A percentile compares a stretch with the other conserved stretches of the same genome.
phyloP scores from a whole-genome alignment of 2,329 filamentous ascomycete genomes.

The Colletotrichum acutatum region DNA sequence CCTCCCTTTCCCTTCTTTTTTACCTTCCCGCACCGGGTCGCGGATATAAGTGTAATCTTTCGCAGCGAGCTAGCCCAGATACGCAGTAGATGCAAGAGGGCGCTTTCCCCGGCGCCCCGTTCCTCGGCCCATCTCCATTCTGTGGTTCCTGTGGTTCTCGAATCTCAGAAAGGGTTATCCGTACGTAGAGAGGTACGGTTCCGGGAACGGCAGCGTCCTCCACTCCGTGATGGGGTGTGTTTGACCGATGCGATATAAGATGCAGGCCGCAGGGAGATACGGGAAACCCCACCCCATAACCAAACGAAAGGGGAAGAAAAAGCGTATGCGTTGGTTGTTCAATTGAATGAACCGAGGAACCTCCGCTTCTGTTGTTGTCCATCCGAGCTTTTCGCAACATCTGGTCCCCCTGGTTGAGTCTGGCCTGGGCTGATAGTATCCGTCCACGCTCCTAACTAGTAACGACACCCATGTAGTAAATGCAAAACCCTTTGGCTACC shows the following conservation, averaged over 20 bases:
- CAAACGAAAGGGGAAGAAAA: neutral
- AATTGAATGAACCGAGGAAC: neutral
- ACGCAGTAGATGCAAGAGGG: slow-evolving; percentile 1
- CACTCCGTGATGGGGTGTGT: neutral
- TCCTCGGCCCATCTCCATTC: neutral
- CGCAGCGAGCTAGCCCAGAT: neutral
- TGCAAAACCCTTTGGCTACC: neutral
- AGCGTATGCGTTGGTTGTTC: neutral
- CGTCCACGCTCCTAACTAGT: no score
- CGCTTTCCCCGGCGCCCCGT: slow-evolving; percentile 19
- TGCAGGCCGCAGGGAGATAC: neutral
- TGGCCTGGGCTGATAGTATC: neutral
- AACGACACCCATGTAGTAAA: neutral
- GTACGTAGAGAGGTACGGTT: neutral
- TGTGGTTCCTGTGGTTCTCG: neutral
- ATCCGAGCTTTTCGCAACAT: neutral
- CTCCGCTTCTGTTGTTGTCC: neutral
- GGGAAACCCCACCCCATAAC: neutral
- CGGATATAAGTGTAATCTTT: neutral
- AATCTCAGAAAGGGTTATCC: neutral
- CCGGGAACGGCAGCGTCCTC: neutral
- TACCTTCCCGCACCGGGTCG: slow-evolving; percentile 24
- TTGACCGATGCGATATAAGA: neutral
- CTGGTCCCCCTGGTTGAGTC: neutral
- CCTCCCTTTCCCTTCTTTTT: slow-evolving; percentile 7